Evolutionary conservation across 148 eudicot genomes (phyloP).

Genomic region (Rhododendron ovatum): DNA sequence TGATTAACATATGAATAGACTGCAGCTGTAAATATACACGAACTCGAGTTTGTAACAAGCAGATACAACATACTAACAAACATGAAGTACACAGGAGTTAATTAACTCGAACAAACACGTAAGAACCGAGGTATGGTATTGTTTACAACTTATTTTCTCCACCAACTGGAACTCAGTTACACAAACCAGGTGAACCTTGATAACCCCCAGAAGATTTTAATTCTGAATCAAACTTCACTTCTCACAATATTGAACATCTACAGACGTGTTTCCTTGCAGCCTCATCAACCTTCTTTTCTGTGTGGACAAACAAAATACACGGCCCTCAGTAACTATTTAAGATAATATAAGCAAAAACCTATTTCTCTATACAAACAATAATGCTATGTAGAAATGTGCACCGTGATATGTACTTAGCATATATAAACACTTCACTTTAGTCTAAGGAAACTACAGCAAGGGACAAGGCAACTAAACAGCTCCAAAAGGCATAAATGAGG

Average conservation of each 20-base stretch:
- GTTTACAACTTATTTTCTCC: conserved; percentile 31
- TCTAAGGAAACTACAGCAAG: not conserved
- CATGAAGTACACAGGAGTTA: not conserved
- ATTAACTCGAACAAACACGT: conserved; percentile 5
- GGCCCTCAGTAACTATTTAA: conserved; percentile 7
- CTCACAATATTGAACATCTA: conserved; percentile 79
- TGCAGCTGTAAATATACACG: conserved; percentile 17
- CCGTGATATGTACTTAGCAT: not conserved
- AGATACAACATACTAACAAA: not conserved
- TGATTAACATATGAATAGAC: conserved; percentile 3
- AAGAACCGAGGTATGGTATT: conserved; percentile 24
- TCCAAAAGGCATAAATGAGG: not conserved
- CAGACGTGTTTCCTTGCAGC: conserved; percentile 63
- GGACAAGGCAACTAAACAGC: not conserved
- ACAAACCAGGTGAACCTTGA: conserved; percentile 19
- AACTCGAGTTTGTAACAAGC: conserved; percentile 7
- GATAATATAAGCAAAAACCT: not conserved
- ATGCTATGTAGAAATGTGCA: not conserved
- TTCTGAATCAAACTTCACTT: conserved; percentile 13
- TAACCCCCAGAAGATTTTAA: conserved; percentile 13
- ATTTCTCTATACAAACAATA: not conserved
- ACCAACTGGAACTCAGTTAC: not conserved
- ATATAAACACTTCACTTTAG: not conserved
- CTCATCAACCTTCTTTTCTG: conserved; percentile 90
- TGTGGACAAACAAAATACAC: conserved; percentile 8